Evolutionary conservation across 2,329 filamentous ascomycete species (phyloP).

Genomic region (Torrubiellomyces zombiae): DNA sequence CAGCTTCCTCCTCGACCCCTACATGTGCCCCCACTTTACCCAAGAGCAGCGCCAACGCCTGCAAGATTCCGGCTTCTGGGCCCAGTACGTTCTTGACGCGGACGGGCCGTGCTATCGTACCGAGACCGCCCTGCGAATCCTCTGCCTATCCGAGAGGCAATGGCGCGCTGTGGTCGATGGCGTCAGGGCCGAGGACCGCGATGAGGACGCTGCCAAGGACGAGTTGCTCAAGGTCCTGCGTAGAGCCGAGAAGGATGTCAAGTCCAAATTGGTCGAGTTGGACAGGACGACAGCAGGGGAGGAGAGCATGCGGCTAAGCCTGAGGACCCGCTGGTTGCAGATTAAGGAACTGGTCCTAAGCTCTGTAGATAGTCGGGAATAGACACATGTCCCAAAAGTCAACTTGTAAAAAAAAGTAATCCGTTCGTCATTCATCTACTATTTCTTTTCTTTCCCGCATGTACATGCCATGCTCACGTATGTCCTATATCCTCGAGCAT

Average conservation of each 20-base stretch:
- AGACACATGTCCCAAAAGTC: no score
- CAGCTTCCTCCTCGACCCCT: slow-evolving; percentile 29
- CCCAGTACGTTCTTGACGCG: slow-evolving; percentile 32
- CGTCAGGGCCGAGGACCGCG: slow-evolving; percentile 27
- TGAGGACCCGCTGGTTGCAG: slow-evolving; percentile 11
- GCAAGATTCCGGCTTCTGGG: slow-evolving; percentile 30
- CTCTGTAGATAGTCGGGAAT: no score
- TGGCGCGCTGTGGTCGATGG: slow-evolving; percentile 30
- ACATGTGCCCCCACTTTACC: slow-evolving; percentile 23
- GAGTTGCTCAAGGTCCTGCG: slow-evolving; percentile 21
- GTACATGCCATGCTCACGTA: no score
- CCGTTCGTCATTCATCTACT: no score
- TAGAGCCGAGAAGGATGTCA: slow-evolving; percentile 18
- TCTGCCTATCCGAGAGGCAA: slow-evolving; percentile 17
- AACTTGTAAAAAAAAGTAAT: no score
- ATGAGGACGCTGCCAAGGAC: slow-evolving; percentile 19
- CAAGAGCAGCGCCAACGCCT: slow-evolving; percentile 19
- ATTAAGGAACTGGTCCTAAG: slow-evolving; percentile 11
- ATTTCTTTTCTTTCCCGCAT: no score
- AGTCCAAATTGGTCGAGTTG: slow-evolving; percentile 14
- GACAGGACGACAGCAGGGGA: slow-evolving; percentile 13
- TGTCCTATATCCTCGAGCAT: no score
- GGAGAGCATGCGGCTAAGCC: slow-evolving; percentile 9
- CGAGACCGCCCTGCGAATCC: slow-evolving; percentile 30
- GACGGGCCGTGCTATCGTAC: slow-evolving; percentile 37